Evolutionary conservation across 208 protist genomes (phyloP).

Genomic region (Borovskyia barvae): DNA sequence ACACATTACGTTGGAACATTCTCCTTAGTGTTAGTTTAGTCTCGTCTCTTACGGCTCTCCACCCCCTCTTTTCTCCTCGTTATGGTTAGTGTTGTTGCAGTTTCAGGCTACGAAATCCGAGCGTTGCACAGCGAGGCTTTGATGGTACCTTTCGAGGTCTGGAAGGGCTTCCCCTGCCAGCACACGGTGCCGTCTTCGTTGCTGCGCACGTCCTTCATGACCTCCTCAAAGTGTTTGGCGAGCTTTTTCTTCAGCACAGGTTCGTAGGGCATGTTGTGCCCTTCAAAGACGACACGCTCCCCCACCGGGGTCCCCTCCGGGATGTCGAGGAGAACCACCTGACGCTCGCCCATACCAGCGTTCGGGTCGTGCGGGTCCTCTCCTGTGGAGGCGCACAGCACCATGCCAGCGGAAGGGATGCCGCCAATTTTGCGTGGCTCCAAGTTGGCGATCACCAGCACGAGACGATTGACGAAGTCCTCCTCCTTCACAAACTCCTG

Average conservation of each 20-base stretch:
- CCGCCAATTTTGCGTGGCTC: slow-evolving; percentile 93
- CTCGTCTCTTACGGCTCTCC: too few relatives aligned
- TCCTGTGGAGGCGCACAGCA: slow-evolving; percentile 84
- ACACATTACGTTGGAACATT: too few relatives aligned
- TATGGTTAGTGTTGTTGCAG: too few relatives aligned
- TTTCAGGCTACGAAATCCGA: slow-evolving; percentile 51
- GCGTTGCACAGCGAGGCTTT: slow-evolving; percentile 64
- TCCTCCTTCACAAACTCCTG: slow-evolving; percentile 83
- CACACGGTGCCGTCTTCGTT: slow-evolving; percentile 72
- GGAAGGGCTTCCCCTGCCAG: slow-evolving; percentile 71
- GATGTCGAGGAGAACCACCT: slow-evolving; percentile 83
- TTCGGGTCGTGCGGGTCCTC: slow-evolving; percentile 46
- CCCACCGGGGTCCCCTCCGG: slow-evolving; percentile 84
- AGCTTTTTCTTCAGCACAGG: slow-evolving; percentile 91
- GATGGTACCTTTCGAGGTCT: slow-evolving; percentile 60
- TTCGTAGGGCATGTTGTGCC: slow-evolving; percentile 67
- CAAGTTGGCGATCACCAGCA: slow-evolving; percentile 92
- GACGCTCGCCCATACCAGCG: slow-evolving; percentile 38
- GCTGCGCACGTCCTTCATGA: slow-evolving; percentile 66
- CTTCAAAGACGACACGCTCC: slow-evolving; percentile 88
- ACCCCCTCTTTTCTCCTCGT: too few relatives aligned
- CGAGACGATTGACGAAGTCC: slow-evolving; percentile 76
- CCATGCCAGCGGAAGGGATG: slow-evolving; percentile 91
- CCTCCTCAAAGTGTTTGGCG: slow-evolving; percentile 89
- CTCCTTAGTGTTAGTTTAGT: too few relatives aligned